Conservation (phyloP, 768 basidiomycete genomes). For the Lentinula edodes region DNA sequence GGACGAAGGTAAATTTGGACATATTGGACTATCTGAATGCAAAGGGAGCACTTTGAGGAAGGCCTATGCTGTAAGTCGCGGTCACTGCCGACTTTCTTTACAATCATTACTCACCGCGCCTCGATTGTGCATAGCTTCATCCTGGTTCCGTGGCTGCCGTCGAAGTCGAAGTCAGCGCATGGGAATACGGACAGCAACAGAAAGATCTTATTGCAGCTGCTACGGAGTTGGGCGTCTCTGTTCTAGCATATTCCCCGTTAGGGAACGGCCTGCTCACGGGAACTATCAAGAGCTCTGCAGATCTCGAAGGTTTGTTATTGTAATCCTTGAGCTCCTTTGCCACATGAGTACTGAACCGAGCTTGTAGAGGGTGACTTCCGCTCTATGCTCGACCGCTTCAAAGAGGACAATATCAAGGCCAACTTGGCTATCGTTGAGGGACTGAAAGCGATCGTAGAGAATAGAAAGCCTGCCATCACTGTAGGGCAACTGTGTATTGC, state of each 20-base stretch:
- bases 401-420: slow-evolving; percentile 37
- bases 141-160: slow-evolving; percentile 43
- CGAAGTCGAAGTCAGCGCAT: slow-evolving; percentile 47
- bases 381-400: slow-evolving; percentile 34
- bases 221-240: slow-evolving; percentile 48
- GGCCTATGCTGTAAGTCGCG: slow-evolving; percentile 22
- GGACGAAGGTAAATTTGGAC: slow-evolving; percentile 27
- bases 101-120: too few species aligned
- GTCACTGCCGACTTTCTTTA: too few species aligned
- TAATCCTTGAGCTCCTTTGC: not conserved
- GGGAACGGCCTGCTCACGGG: slow-evolving; percentile 52
- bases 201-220: slow-evolving; percentile 51
- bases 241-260: slow-evolving; percentile 58
- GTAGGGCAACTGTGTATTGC: slow-evolving; percentile 38
- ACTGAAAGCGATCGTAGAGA: slow-evolving; percentile 31
- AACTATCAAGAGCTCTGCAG: slow-evolving; percentile 32
- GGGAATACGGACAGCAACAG: slow-evolving; percentile 41
- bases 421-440: slow-evolving; percentile 40
- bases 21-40: slow-evolving; percentile 47
- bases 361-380: slow-evolving; percentile 34
- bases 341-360: not conserved
- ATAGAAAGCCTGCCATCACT: slow-evolving; percentile 31
- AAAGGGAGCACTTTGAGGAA: slow-evolving; percentile 38
- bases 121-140: slow-evolving; percentile 29
- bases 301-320: slow-evolving; percentile 21